Base-by-base conservation (phyloP, 1,284 basidiomycete species). In the Athelia psychrophila region DNA sequence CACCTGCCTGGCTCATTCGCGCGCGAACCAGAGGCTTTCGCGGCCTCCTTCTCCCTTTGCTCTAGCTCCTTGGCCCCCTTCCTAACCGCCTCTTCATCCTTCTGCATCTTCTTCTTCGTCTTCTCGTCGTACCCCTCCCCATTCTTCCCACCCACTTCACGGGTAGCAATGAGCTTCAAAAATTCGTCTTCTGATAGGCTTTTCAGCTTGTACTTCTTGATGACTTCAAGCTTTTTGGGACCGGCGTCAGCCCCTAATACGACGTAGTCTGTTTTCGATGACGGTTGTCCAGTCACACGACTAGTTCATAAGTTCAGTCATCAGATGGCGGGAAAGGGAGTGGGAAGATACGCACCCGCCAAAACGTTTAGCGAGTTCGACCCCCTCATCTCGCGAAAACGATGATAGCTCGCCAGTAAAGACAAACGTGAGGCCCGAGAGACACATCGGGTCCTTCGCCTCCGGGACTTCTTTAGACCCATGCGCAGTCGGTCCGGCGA, bases 371-470 rank as follows among this genome's bases (percentile, higher is more conserved):
- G 90, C 95, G 2, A 98, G 72, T 58, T 96, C 92, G 35, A 79
- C 65, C 0, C 93, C 91, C 61, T 98, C 94, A 5, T 98, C 94
- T 30, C 96, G 82, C 2, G 91, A 86, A 53, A 99, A 84, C 52
- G 88, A 91, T 44, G 80, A 82, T 45, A 99, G 73, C 63, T 99
- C 95, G 12, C 96, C 97, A 0, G 95, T 97, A 60, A 99, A 99
- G 22, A 99, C 97, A 60, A 99, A 89, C 0, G 93, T 82, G 22
- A 99, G 76, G 0, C 95, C 95, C 0, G 86, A 81, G 2, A 99
- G 77, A 65, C 91, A 94, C 61, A 95, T 87, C 0, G 86, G 85
- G 20, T 42, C 38, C 56, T 81, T 64, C 57, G 85, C 81, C 23
- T 90, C 79, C 0, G 96, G 97, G 2, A 98, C 81, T 10, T 81